Conservation (phyloP, 2,329 filamentous ascomycete species). For the Hypocrella siamensis region DNA sequence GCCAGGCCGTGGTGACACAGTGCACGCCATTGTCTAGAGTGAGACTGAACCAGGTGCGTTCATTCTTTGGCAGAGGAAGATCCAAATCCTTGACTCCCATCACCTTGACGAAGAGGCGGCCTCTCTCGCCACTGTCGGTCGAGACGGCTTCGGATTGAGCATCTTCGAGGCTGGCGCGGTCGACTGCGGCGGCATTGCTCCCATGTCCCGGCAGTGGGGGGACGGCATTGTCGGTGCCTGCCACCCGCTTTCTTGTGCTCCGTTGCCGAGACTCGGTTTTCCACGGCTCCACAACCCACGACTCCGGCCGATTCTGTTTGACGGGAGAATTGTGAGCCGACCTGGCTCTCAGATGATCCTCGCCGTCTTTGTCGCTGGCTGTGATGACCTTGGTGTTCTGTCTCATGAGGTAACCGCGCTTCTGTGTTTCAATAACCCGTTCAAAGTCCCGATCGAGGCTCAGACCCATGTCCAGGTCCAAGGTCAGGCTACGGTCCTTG, state of each 20-base stretch:
- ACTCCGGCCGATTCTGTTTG: constrained; percentile 69
- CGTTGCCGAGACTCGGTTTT: constrained; percentile 61
- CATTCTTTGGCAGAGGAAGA: constrained; percentile 75
- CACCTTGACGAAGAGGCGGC: constrained; percentile 94
- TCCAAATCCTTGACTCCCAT: constrained; percentile 94
- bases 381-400: constrained; percentile 96
- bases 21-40: constrained; percentile 97
- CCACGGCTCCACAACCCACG: constrained; percentile 96
- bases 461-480: constrained; percentile 69
- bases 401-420: constrained; percentile 97
- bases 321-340: constrained; percentile 53
- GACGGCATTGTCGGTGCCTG: constrained; percentile 38
- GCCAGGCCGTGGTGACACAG: constrained; percentile 91
- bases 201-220: constrained; percentile 80
- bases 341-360: constrained; percentile 37
- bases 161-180: constrained; percentile 56
- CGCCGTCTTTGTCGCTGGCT: constrained; percentile 61
- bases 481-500: constrained; percentile 67
- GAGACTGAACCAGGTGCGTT: constrained; percentile 85
- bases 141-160: constrained; percentile 36
- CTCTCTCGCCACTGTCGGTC: constrained; percentile 73
- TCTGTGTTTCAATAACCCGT: constrained; percentile 87
- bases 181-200: constrained; percentile 56
- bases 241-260: constrained; percentile 38
- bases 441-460: constrained; percentile 89